phyloP scores from a whole-genome alignment of 345 rosid genomes.

The Boechera divaricarpa region DNA sequence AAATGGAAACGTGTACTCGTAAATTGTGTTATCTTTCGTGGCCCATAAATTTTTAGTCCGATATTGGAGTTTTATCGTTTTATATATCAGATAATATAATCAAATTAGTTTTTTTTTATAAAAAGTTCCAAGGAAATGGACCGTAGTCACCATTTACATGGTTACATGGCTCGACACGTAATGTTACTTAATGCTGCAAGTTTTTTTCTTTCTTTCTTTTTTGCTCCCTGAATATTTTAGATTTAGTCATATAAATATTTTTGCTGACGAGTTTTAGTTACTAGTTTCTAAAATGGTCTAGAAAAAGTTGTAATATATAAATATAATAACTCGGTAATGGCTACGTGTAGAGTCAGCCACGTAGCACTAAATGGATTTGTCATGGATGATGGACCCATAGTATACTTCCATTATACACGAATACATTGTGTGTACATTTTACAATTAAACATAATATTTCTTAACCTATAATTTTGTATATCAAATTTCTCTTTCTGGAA shows the following conservation, averaged over 20 bases:
- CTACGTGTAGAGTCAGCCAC: conserved; percentile 40
- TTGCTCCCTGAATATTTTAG: conserved; percentile 20
- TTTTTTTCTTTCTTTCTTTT: not conserved
- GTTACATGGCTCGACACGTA: conserved; percentile 40
- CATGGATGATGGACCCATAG: conserved; percentile 28
- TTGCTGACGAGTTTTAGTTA: conserved; percentile 38
- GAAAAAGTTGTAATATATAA: conserved; percentile 13
- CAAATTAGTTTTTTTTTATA: conserved; percentile 17
- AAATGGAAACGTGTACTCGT: conserved; percentile 36
- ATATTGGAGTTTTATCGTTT: conserved; percentile 24
- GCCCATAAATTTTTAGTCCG: conserved; percentile 15
- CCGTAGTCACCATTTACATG: conserved; percentile 38
- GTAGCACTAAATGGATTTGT: conserved; percentile 20
- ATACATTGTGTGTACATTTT: not conserved
- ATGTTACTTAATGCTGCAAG: conserved; percentile 29
- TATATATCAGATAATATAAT: not conserved
- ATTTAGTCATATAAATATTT: conserved; percentile 2
- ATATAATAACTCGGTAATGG: conserved; percentile 19
- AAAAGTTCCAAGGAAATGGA: conserved; percentile 39
- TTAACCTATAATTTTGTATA: not conserved
- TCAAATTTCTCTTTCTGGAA: not conserved
- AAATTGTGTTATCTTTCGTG: conserved; percentile 23
- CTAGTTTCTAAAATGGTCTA: conserved; percentile 46
- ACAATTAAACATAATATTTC: not conserved
- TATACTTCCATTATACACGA: conserved; percentile 14